Evolutionary conservation across 768 basidiomycete genomes (phyloP).

Genomic region (Podaxis rugospora): DNA sequence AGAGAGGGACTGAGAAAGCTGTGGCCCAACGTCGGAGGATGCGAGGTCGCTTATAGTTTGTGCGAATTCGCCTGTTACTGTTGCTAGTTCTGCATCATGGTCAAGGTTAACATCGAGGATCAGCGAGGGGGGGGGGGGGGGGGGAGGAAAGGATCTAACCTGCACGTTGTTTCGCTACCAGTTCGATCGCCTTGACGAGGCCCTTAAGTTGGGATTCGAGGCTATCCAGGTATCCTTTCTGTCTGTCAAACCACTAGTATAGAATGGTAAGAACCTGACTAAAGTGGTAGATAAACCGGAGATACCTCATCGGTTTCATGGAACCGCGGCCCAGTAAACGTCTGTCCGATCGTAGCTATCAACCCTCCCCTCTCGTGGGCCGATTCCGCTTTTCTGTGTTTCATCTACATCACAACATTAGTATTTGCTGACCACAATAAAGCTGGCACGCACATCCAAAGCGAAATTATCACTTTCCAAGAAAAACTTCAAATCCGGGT

Average conservation of each 20-base stretch:
- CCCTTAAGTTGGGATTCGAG: slow-evolving; percentile 87
- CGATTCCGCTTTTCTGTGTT: slow-evolving; percentile 77
- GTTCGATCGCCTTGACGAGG: slow-evolving; percentile 82
- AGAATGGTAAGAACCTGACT: slow-evolving; percentile 4
- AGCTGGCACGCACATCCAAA: slow-evolving; percentile 63
- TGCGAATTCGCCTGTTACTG: slow-evolving; percentile 75
- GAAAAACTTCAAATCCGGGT: slow-evolving; percentile 84
- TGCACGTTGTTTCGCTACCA: slow-evolving; percentile 76
- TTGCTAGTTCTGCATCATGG: slow-evolving; percentile 54
- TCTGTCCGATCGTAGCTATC: slow-evolving; percentile 79
- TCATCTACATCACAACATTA: slow-evolving; percentile 52
- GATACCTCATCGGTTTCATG: slow-evolving; percentile 82
- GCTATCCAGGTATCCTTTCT: slow-evolving; percentile 80
- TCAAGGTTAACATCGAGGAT: background rate
- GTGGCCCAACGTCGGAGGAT: slow-evolving; percentile 68
- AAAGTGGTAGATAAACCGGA: background rate
- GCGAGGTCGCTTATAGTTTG: slow-evolving; percentile 67
- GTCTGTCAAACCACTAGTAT: slow-evolving; percentile 87
- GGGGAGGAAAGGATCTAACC: slow-evolving; percentile 33
- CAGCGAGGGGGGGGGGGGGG: background rate
- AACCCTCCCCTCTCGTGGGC: slow-evolving; percentile 78
- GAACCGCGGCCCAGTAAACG: slow-evolving; percentile 75
- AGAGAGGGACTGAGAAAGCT: slow-evolving; percentile 65
- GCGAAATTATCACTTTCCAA: slow-evolving; percentile 91
- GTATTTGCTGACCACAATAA: background rate